A percentile compares a stretch with the other conserved stretches of the same genome.
Evolutionary conservation across 202 grass and related monocot species (phyloP).

Genomic region (Digitaria exilis): DNA sequence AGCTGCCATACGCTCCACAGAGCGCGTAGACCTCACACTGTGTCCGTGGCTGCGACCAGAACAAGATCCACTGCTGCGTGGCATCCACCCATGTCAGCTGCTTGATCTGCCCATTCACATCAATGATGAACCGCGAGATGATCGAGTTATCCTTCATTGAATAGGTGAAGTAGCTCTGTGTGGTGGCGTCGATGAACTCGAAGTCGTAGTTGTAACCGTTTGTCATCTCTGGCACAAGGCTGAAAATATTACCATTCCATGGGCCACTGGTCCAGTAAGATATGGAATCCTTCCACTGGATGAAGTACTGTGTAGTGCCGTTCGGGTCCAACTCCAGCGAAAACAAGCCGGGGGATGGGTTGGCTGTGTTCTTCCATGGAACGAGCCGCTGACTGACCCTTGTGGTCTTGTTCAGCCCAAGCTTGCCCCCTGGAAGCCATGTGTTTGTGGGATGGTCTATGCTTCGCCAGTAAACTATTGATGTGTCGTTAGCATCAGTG

Average conservation of each 20-base stretch:
- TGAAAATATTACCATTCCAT: constrained; percentile 62
- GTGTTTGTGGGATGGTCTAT: constrained; percentile 67
- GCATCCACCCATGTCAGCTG: constrained; percentile 46
- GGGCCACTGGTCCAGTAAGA: constrained; percentile 57
- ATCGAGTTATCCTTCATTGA: constrained; percentile 35
- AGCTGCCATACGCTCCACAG: constrained; percentile 64
- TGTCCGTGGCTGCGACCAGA: constrained; percentile 46
- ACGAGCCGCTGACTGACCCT: constrained; percentile 48
- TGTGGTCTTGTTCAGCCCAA: constrained; percentile 60
- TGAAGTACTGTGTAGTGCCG: constrained; percentile 49
- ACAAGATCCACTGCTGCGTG: constrained; percentile 41
- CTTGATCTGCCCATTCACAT: constrained; percentile 56
- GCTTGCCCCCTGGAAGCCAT: constrained; percentile 54
- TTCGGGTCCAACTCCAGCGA: constrained; percentile 66
- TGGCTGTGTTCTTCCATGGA: constrained; percentile 48
- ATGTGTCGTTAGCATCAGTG: constrained; percentile 42
- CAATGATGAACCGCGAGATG: constrained; percentile 52
- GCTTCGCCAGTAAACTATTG: constrained; percentile 69
- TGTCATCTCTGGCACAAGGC: constrained; percentile 58
- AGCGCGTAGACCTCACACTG: constrained; percentile 60
- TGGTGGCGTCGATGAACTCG: constrained; percentile 26
- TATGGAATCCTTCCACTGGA: constrained; percentile 58
- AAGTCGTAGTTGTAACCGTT: constrained; percentile 37
- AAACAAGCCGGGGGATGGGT: constrained; percentile 60
- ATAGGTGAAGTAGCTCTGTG: constrained; percentile 71